These are phyloP conservation scores for Gymnopilus dilepis DNA, from an alignment of 768 basidiomycete genomes.

Conservation along the genomic window DNA sequence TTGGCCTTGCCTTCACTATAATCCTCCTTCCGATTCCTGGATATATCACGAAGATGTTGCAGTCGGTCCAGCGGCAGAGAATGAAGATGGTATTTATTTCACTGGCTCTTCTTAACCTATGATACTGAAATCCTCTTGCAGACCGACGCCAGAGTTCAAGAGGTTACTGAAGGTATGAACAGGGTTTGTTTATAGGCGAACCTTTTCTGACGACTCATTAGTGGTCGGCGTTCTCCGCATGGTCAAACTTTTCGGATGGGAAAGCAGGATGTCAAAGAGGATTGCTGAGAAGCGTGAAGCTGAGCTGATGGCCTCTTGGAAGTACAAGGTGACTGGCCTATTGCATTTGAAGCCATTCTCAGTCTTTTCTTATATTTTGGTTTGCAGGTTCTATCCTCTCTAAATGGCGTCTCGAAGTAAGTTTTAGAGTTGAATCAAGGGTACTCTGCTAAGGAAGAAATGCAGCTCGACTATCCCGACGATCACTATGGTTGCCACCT, in stretches of 20 bases:
- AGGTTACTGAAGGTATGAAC: constrained; percentile 60
- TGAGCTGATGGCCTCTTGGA: constrained; percentile 63
- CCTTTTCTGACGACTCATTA: not conserved
- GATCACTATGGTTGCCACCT: constrained; percentile 69
- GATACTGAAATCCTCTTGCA: constrained; percentile 3
- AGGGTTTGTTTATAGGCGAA: not conserved
- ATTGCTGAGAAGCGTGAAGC: constrained; percentile 63
- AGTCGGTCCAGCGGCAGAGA: constrained; percentile 49
- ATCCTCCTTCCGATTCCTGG: constrained; percentile 63
- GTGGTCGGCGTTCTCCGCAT: constrained; percentile 64
- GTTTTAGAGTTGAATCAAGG: not conserved
- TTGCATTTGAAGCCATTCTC: not conserved
- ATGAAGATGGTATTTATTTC: constrained; percentile 42
- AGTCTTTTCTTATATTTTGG: constrained; percentile 35
- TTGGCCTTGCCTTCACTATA: constrained; percentile 58
- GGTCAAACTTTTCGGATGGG: constrained; percentile 76
- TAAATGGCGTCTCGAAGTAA: constrained; percentile 14
- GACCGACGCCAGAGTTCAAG: constrained; percentile 63
- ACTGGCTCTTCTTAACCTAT: constrained; percentile 17
- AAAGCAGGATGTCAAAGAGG: constrained; percentile 57
- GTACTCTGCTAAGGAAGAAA: not conserved
- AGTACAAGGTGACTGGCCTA: constrained; percentile 48
- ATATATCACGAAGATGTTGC: constrained; percentile 52
- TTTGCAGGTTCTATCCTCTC: constrained; percentile 2
- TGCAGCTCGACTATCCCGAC: constrained; percentile 43